Evolutionary conservation across 371 early-diverging fungal species (phyloP), one percentile per base, ranked within the genome.

Genomic region (Saksenaea oblongispora): DNA sequence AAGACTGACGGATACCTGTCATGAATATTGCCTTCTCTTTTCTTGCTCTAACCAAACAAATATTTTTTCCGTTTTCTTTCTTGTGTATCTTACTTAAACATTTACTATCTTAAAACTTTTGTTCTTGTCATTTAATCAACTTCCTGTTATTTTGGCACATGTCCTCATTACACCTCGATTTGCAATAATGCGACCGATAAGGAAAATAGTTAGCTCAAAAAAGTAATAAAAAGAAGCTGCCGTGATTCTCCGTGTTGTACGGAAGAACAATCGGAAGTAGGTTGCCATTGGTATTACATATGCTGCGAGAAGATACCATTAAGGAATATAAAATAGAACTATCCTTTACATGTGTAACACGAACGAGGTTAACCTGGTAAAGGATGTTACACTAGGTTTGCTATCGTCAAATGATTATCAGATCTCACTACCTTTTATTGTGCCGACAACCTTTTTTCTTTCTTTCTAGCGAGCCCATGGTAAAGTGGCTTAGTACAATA

Each of bases 261-360:
- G 51, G 51, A 47, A 47, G 51, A 47, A 47, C 51, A 47, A 47
- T 47, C 51, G 51, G 51, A 47, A 47, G 24, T 47, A 9, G 51
- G 51, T 22, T 9, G 22, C 24, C 51, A 47, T 47, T 47, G 51
- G 51, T 47, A 47, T 47, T 47, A 47, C 51, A 5, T 17, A 18
- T 3, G 5, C 27, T 31, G 31, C 31, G 31, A 31, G 31, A 31
- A 31, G 31, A 31, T 31, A 31, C 31, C 31, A 31, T 31, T 31
- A 31, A 31, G 31, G 31, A 31, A 31, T 31, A 31, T 31, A 31
- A 31, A 31, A 7, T 31, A 31, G 7, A 31, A 31, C 31, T 31
- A 31, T 31, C 31, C 7, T 31, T 7, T 31, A 7, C 7, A 2
- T 31, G 31, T 31, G 31, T 31, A 31, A 31, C 31, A 31, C 31